phyloP scores from a whole-genome alignment of 2,329 filamentous ascomycete species.

The Chaetothyriales sp. region DNA sequence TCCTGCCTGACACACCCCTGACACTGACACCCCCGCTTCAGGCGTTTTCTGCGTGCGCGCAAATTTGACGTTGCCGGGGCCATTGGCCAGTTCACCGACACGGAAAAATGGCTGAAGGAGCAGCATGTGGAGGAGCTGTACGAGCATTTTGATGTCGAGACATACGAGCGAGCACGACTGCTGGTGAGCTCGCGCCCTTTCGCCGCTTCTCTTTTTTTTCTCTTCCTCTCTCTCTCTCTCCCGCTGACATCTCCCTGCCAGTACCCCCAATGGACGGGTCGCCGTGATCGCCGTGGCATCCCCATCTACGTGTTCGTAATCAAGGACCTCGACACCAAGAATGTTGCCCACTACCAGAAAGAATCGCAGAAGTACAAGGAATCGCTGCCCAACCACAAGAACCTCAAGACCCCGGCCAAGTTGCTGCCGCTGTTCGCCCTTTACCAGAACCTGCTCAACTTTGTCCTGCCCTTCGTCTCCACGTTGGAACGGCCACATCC shows the following conservation, averaged over 20 bases:
- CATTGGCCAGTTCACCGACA: constrained; percentile 69
- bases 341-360: constrained; percentile 64
- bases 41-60: constrained; percentile 72
- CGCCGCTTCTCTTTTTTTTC: not conserved
- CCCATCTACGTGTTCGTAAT: constrained; percentile 88
- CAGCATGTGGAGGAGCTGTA: constrained; percentile 69
- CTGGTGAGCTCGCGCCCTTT: constrained; percentile 40
- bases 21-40: constrained; percentile 25
- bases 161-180: constrained; percentile 60
- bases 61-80: constrained; percentile 67
- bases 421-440: constrained; percentile 77
- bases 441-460: constrained; percentile 83
- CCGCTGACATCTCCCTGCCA: not conserved
- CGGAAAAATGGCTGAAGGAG: constrained; percentile 70
- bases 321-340: constrained; percentile 65
- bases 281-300: constrained; percentile 77
- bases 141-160: constrained; percentile 67
- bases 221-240: not conserved
- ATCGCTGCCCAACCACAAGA: constrained; percentile 40
- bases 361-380: constrained; percentile 23
- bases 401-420: constrained; percentile 44
- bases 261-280: constrained; percentile 73
- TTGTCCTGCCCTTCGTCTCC: constrained; percentile 72
- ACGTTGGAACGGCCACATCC: constrained; percentile 58
- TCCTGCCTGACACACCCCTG: not conserved